phyloP scores from a whole-genome alignment of 345 rosid genomes.

The Acer saccharum region DNA sequence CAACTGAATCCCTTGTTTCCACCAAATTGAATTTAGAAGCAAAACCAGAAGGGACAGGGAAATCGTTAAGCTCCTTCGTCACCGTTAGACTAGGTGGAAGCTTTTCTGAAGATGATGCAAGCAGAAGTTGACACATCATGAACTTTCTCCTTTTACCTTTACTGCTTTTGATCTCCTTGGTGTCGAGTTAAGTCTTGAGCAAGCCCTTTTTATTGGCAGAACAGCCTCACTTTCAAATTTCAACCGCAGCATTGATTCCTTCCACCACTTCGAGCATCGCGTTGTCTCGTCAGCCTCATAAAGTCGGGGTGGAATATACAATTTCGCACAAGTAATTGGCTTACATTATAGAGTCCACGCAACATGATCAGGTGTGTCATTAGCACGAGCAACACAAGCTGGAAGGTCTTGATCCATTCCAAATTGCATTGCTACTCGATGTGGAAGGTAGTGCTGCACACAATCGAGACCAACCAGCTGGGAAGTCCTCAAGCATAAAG shows the following conservation, averaged over 20 bases:
- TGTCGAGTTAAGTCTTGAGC: background rate
- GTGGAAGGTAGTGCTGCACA: background rate
- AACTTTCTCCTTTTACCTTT: too few relatives aligned
- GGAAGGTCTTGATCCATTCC: background rate
- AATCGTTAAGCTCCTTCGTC: too few relatives aligned
- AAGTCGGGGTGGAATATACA: background rate
- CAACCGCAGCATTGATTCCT: background rate
- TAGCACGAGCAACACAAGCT: too few relatives aligned
- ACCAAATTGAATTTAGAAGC: too few relatives aligned
- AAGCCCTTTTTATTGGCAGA: too few relatives aligned
- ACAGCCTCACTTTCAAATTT: background rate
- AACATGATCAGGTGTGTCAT: background rate
- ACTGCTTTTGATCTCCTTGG: too few relatives aligned
- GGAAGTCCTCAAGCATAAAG: background rate
- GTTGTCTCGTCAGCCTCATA: background rate
- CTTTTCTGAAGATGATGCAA: too few relatives aligned
- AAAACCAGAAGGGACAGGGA: too few relatives aligned
- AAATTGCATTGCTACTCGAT: background rate
- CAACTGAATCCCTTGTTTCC: too few relatives aligned
- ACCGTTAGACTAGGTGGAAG: too few relatives aligned
- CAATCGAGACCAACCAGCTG: background rate
- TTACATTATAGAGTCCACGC: background rate
- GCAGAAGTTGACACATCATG: too few relatives aligned
- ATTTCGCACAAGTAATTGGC: background rate
- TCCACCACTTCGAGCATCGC: background rate